Base-by-base conservation (phyloP, 345 rosid genomes). In the Pugionium cornutum region DNA sequence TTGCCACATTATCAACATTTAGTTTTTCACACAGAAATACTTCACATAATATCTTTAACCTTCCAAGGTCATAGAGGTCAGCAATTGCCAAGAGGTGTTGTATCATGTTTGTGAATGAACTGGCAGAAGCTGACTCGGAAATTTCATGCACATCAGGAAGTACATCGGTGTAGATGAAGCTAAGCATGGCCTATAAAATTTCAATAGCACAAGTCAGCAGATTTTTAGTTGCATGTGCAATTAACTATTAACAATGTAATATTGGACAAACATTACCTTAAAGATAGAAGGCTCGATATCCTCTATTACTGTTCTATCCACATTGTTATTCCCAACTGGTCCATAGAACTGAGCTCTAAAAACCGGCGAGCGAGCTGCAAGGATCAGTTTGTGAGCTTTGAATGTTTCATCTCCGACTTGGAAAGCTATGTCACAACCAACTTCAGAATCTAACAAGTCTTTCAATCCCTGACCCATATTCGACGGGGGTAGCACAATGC, bases 301-400 rank as follows among this genome's bases (percentile, higher is more conserved):
- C 46, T 91, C 68, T 66, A 95, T 83, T 2, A 72, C 81, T 41
- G 83, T 73, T 66, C 76, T 61, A 52, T 81, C 84, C 57, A 79
- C 41, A 68, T 82, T 86, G 39, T 72, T 80, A 61, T 89, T 82
- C 70, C 95, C 91, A n/a, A 91, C 76, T 49, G 83, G 91, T 69
- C 99, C 96, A 68, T 82, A 91, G 76, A 91, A 90, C 32, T 91
- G 98, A 9, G 98, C 98, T 79, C 81, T 83, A 67, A 95, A 95
- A 37, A 95, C 98, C 18, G 91, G 96, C 2, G 99, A 91, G 29
- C 99, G 95, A 47, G 94, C 91, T 4, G 96, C 92, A 36, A 95
- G 95, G 54, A 95, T 79, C 78, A 89, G 72, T 64, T 87, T 95
- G 57, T 91, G 98, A 54, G 98, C 98, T 78, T 76, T 83, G 76